phyloP scores from a whole-genome alignment of 306 rosid genomes.

The Prunus padus region DNA sequence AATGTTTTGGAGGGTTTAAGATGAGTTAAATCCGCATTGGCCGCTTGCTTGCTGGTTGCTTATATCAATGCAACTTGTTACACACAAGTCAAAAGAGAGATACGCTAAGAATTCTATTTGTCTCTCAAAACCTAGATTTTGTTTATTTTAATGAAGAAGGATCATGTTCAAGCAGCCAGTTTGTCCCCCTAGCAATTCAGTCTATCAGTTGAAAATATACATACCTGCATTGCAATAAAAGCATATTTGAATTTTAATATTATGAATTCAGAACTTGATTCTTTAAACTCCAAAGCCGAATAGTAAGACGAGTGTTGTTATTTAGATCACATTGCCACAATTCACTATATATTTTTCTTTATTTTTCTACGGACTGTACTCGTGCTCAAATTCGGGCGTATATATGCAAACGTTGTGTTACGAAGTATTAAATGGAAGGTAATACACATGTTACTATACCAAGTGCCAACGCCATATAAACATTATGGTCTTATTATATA shows the following conservation, averaged over 20 bases:
- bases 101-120: background rate
- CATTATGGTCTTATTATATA: constrained; percentile 4
- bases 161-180: background rate
- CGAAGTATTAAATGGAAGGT: background rate
- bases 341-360: too few relatives aligned
- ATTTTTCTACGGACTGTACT: background rate
- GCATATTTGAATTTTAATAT: background rate
- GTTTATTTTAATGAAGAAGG: background rate
- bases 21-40: background rate
- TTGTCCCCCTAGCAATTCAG: background rate
- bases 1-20: background rate
- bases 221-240: background rate
- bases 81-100: background rate
- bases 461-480: constrained; percentile 1
- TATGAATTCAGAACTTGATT: background rate
- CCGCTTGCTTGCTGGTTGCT: background rate
- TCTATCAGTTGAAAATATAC: background rate
- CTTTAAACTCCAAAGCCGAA: background rate
- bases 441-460: background rate
- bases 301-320: too few relatives aligned
- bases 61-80: background rate
- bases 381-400: background rate
- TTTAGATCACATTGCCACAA: too few relatives aligned
- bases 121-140: background rate
- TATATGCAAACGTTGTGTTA: background rate